Evolutionary conservation across 2,329 filamentous ascomycete genomes (phyloP), one percentile per base, ranked within the genome.

Genomic region (Colletotrichum camelliae): DNA sequence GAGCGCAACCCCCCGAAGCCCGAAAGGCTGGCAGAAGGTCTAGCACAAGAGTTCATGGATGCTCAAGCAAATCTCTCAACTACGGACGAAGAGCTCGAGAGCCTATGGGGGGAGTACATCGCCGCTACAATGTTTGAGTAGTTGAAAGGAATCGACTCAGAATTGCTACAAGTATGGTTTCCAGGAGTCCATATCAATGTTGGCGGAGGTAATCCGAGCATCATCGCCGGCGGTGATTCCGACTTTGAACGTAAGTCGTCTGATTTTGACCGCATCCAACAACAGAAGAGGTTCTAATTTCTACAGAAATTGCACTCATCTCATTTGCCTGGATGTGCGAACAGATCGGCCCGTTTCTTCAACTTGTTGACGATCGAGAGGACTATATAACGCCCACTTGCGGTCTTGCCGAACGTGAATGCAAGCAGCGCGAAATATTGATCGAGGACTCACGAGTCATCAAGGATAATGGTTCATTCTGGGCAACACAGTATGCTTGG

Each of bases 301-400:
- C 4, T 4, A 24, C 24, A 24, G 75, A 78, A 58, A 58, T 78
- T 27, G 68, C 75, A 7, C 67, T 75, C 24, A 75, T 77, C 24
- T 75, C 75, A 4, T 78, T 77, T 35, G 52, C 77, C 3, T 78
- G 75, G 77, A 78, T 78, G 75, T 78, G 69, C 33, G 77, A 67
- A 7, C 61, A 70, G 18, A 60, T 70, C 35, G 35, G 21, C 9
- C 16, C 4, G 1, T 48, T 39, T 7, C 9, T 72, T 3, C 31
- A 43, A 8, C 62, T 75, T 15, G 62, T 72, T 68, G 31, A 75
- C 8, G 24, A 24, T 4, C 24, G 24, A 24, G 24, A 24, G 24
- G 24, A 24, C 24, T 24, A 24, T 24, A 4, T 24, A 24, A 24
- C 24, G 24, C 24, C 24, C 3, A 67, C 31, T 1, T 21, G 24